These are phyloP conservation scores for Chrysanthemum makinoi DNA, from an alignment of 129 eudicot species.

Conservation along the genomic window DNA sequence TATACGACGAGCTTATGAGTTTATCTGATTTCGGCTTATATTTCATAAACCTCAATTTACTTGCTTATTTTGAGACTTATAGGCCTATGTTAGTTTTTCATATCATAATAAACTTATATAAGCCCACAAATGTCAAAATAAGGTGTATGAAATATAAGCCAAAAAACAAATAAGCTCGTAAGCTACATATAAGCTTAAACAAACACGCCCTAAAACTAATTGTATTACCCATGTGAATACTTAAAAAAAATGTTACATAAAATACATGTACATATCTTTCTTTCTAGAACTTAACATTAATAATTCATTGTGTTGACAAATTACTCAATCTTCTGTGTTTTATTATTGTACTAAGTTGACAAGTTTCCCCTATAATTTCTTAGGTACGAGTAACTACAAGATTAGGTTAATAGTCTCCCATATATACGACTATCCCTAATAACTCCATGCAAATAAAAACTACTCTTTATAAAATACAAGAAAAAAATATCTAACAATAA, in stretches of 20 bases:
- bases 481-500: slow-evolving; percentile 5
- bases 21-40: too few relatives aligned
- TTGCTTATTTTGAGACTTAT: too few relatives aligned
- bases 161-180: too few relatives aligned
- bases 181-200: too few relatives aligned
- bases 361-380: background rate
- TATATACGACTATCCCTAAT: slow-evolving; percentile 17
- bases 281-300: slow-evolving; percentile 6
- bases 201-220: background rate
- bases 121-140: too few relatives aligned
- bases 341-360: slow-evolving; percentile 2
- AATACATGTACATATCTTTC: background rate
- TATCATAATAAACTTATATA: too few relatives aligned
- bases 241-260: background rate
- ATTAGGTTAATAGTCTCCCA: slow-evolving; percentile 19
- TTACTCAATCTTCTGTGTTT: background rate
- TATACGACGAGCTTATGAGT: too few relatives aligned
- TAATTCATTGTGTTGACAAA: background rate
- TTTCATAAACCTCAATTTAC: too few relatives aligned
- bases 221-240: background rate
- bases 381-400: slow-evolving; percentile 23
- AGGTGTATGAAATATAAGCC: too few relatives aligned
- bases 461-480: slow-evolving; percentile 22
- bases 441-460: slow-evolving; percentile 28
- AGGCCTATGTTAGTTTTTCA: too few relatives aligned